These are phyloP conservation scores for Elasticomyces elasticus DNA, from an alignment of 495 filamentous ascomycete species.

Conservation along the genomic window DNA sequence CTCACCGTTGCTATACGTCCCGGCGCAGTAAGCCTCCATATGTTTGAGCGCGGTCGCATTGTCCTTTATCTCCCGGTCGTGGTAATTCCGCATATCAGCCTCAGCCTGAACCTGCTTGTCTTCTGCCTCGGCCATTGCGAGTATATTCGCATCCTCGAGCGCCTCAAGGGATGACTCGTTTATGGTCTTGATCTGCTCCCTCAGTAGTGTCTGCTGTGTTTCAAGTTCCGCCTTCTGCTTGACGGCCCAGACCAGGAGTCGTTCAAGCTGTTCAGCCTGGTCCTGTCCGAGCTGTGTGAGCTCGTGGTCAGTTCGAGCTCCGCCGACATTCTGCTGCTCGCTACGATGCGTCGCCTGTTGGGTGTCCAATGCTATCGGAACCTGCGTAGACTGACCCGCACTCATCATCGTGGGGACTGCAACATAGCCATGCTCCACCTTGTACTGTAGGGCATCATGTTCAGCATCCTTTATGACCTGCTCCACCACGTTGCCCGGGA, in stretches of 20 bases:
- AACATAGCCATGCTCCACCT: conserved; percentile 40
- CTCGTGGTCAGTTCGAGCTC: conserved; percentile 34
- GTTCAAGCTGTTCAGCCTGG: conserved; percentile 48
- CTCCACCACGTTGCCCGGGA: conserved; percentile 42
- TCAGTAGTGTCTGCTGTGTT: conserved; percentile 39
- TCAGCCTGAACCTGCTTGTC: conserved; percentile 66
- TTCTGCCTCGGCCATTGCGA: conserved; percentile 52
- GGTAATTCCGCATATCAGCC: conserved; percentile 44
- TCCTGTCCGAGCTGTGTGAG: conserved; percentile 35
- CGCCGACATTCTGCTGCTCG: no score
- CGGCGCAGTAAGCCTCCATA: conserved; percentile 70
- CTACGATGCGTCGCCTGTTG: no score
- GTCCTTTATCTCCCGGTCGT: conserved; percentile 47
- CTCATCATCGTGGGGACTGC: conserved; percentile 31
- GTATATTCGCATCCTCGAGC: conserved; percentile 32
- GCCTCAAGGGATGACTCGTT: conserved; percentile 12
- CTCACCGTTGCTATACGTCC: conserved; percentile 35
- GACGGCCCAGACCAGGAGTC: conserved; percentile 47
- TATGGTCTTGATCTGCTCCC: conserved; percentile 36
- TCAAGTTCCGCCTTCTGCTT: conserved; percentile 47
- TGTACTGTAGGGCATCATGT: conserved; percentile 43
- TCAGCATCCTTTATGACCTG: conserved; percentile 40
- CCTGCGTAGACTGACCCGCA: background rate
- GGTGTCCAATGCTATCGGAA: no score
- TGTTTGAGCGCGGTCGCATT: conserved; percentile 61